Conservation (phyloP, 2,329 filamentous ascomycete genomes). For the Leptographium lundbergii region DNA sequence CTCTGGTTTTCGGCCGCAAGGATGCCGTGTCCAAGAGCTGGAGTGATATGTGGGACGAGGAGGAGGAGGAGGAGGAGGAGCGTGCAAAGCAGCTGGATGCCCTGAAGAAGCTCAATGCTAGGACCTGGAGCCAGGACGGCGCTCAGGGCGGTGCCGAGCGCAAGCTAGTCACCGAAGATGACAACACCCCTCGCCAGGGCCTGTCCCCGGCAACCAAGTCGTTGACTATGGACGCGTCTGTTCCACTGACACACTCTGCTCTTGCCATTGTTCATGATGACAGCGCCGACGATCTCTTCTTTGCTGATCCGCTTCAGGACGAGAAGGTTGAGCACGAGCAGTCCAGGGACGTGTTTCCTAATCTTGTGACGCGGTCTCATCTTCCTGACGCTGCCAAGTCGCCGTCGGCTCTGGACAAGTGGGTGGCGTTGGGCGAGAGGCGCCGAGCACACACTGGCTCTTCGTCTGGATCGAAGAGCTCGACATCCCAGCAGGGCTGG, state of each 20-base stretch:
- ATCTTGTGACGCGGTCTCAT: constrained; percentile 9
- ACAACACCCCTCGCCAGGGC: constrained; percentile 29
- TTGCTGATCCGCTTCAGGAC: constrained; percentile 46
- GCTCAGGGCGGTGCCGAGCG: constrained; percentile 19
- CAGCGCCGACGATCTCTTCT: constrained; percentile 59
- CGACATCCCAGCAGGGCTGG: constrained; percentile 36
- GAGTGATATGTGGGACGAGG: constrained; percentile 97
- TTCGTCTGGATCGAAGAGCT: constrained; percentile 23
- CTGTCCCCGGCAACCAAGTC: constrained; percentile 28
- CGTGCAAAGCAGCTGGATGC: constrained; percentile 44
- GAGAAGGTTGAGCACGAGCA: constrained; percentile 20
- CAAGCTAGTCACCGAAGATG: constrained; percentile 19
- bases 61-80: constrained; percentile 59
- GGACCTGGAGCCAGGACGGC: constrained; percentile 70
- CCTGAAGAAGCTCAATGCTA: constrained; percentile 55
- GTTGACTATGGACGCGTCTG: constrained; percentile 24
- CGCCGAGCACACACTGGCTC: constrained; percentile 52
- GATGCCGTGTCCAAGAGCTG: constrained; percentile 92
- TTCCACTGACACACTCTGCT: constrained; percentile 22
- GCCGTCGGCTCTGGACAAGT: constrained; percentile 60
- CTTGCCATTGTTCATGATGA: constrained; percentile 50
- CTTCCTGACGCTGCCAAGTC: constrained; percentile 25
- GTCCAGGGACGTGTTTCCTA: constrained; percentile 7
- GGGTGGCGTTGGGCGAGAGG: constrained; percentile 76
- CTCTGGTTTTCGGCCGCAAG: constrained; percentile 66